Percentiles rank a stretch among this genome's conserved stretches.
Conservation (phyloP, 768 basidiomycete genomes). For the Amyloporia xantha region DNA sequence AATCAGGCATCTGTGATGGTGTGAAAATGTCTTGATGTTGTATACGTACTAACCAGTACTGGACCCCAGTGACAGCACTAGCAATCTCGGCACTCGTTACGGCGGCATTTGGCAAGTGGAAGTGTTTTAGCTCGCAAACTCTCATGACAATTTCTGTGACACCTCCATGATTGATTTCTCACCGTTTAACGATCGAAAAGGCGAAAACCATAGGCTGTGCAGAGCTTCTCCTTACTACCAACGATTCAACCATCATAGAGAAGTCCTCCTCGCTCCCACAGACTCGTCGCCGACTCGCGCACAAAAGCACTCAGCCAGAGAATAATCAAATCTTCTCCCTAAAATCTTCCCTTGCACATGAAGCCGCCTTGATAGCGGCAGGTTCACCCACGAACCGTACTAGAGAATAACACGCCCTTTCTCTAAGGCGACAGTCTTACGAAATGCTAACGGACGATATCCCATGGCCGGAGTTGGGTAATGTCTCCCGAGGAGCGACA, state of each 20-base stretch:
- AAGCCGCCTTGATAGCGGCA: too few relatives aligned
- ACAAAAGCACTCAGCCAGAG: background rate
- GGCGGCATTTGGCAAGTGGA: background rate
- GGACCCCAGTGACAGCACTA: background rate
- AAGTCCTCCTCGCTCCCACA: background rate
- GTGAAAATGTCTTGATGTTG: conserved; percentile 6
- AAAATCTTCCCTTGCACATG: too few relatives aligned
- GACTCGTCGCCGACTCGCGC: background rate
- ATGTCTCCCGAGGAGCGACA: conserved; percentile 78
- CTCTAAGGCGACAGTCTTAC: background rate
- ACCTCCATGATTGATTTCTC: conserved; percentile 4
- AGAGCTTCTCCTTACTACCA: conserved; percentile 1
- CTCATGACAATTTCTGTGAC: background rate
- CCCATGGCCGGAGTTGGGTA: conserved; percentile 82
- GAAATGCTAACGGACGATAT: conserved; percentile 61
- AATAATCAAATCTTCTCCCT: background rate
- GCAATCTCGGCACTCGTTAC: background rate
- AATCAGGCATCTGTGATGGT: conserved; percentile 2
- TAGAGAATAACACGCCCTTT: background rate
- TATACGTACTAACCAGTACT: background rate
- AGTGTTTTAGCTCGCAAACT: background rate
- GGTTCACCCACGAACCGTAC: too few relatives aligned
- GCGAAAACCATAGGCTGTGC: conserved; percentile 1
- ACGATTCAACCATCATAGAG: background rate
- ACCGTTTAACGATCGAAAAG: background rate